Percentiles rank a stretch among this genome's conserved stretches.
phyloP scores from a whole-genome alignment of 306 rosid species.

The Prunus campanulata region DNA sequence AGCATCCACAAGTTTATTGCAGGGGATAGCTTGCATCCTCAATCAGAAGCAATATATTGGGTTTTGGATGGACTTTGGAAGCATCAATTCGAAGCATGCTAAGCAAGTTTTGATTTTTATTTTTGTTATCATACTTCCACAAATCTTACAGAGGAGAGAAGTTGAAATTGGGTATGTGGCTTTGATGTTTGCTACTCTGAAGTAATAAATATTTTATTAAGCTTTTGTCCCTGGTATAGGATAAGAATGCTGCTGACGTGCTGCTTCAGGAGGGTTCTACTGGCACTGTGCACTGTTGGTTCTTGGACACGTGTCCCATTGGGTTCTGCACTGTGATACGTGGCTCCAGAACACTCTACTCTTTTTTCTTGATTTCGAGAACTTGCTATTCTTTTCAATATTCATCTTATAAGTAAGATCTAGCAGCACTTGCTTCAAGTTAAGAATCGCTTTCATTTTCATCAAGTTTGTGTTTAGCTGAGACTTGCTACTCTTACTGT shows the following conservation, averaged over 20 bases:
- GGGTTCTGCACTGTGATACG: conserved; percentile 10
- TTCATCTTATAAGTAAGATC: not conserved
- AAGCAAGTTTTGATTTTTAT: not conserved
- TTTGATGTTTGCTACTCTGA: not conserved
- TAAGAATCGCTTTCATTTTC: not conserved
- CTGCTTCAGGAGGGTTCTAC: conserved; percentile 30
- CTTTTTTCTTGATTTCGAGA: not conserved
- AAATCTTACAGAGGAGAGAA: not conserved
- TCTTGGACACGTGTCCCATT: conserved; percentile 12
- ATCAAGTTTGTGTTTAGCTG: not conserved
- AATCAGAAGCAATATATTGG: conserved; percentile 15
- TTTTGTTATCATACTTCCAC: not conserved
- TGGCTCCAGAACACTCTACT: conserved; percentile 27
- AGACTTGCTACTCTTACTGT: too few relatives aligned
- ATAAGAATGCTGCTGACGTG: conserved; percentile 2
- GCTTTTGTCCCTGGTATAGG: too few relatives aligned
- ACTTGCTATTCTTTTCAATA: not conserved
- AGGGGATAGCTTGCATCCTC: conserved; percentile 17
- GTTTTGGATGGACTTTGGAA: conserved; percentile 18
- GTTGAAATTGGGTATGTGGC: not conserved
- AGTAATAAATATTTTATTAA: too few relatives aligned
- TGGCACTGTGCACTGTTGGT: not conserved
- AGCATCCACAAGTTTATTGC: conserved; percentile 22
- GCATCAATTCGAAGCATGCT: conserved; percentile 17
- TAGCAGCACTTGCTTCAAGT: not conserved